Evolutionary conservation across 805 yeast species (phyloP).

Genomic region (Millerozyma acaciae): DNA sequence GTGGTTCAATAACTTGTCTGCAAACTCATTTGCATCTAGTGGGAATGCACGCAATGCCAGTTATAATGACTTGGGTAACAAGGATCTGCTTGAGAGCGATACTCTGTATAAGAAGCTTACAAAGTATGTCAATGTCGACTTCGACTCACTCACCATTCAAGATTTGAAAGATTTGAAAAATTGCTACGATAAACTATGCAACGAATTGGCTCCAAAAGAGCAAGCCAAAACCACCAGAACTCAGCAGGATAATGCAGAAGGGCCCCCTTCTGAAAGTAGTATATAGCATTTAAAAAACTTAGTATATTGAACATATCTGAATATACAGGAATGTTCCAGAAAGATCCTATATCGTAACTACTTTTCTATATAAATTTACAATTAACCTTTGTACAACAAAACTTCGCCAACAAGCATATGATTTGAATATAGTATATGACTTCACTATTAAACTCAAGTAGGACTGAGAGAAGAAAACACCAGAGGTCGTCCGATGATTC

Average conservation of each 20-base stretch:
- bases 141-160: slow-evolving; percentile 32
- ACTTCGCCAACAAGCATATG: too few relatives aligned
- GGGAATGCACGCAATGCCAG: neutral
- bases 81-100: slow-evolving; percentile 3
- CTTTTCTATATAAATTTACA: too few relatives aligned
- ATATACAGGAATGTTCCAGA: slow-evolving; percentile 1
- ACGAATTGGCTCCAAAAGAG: slow-evolving; percentile 7
- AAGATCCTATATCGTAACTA: slow-evolving; percentile 2
- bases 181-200: slow-evolving; percentile 38
- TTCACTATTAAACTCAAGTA: neutral
- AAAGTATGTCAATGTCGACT: slow-evolving; percentile 29
- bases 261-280: too few relatives aligned
- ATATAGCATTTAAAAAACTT: too few relatives aligned
- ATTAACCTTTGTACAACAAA: too few relatives aligned
- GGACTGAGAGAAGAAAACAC: slow-evolving; percentile 6
- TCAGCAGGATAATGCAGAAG: too few relatives aligned
- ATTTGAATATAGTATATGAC: slow-evolving; percentile 2
- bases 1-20: slow-evolving; percentile 35
- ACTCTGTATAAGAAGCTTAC: slow-evolving; percentile 23
- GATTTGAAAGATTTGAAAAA: slow-evolving; percentile 31
- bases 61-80: too few relatives aligned
- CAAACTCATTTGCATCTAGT: neutral
- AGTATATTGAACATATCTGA: too few relatives aligned
- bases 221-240: slow-evolving; percentile 12
- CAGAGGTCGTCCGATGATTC: slow-evolving; percentile 6